Conservation (phyloP, 805 yeast species). For the Ogataea paraovalis region DNA sequence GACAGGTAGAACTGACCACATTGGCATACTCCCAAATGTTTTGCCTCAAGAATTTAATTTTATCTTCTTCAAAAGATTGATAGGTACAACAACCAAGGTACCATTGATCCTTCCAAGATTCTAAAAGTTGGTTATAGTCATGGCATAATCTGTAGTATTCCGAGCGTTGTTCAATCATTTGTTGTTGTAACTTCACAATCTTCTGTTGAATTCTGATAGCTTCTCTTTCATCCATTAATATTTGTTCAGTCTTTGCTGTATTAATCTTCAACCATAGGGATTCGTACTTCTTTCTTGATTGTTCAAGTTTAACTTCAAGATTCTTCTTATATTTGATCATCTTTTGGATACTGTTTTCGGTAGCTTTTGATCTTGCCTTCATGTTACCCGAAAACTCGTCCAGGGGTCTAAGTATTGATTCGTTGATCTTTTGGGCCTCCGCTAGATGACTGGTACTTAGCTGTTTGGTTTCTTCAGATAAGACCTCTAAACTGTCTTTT, state of each 20-base stretch:
- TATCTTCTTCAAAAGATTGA: slow-evolving; percentile 67
- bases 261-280: slow-evolving; percentile 56
- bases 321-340: slow-evolving; percentile 44
- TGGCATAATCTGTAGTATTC: slow-evolving; percentile 56
- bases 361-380: slow-evolving; percentile 49
- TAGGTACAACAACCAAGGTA: slow-evolving; percentile 52
- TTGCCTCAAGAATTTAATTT: slow-evolving; percentile 63
- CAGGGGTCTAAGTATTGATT: slow-evolving; percentile 50
- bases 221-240: slow-evolving; percentile 71
- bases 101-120: slow-evolving; percentile 74
- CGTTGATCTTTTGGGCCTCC: slow-evolving; percentile 45
- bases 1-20: slow-evolving; percentile 69
- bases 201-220: slow-evolving; percentile 56
- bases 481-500: slow-evolving; percentile 53
- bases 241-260: slow-evolving; percentile 56
- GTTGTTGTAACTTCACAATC: slow-evolving; percentile 44
- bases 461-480: slow-evolving; percentile 55
- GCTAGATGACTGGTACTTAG: slow-evolving; percentile 55
- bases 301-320: slow-evolving; percentile 34
- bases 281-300: slow-evolving; percentile 47
- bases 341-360: slow-evolving; percentile 55
- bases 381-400: slow-evolving; percentile 47
- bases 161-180: slow-evolving; percentile 40
- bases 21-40: slow-evolving; percentile 79
- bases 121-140: slow-evolving; percentile 52